These are phyloP conservation scores for Ramularia endophylla DNA, from an alignment of 2,329 filamentous ascomycete genomes.

Conservation along the genomic window DNA sequence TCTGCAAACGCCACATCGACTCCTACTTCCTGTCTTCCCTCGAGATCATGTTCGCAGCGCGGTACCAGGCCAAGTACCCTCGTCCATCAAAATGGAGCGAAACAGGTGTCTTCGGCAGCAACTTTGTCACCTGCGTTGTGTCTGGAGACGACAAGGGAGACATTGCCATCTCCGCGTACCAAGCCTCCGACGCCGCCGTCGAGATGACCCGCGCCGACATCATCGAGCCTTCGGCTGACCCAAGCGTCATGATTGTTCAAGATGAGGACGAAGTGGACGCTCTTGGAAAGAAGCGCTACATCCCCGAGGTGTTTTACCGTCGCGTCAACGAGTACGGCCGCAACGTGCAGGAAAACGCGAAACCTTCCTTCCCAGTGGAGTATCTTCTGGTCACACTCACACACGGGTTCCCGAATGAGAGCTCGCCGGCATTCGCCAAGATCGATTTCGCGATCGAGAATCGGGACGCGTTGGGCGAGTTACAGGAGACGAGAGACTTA, in stretches of 20 bases:
- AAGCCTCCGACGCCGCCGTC: slow-evolving; percentile 89
- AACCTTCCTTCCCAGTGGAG: slow-evolving; percentile 92
- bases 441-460: slow-evolving; percentile 84
- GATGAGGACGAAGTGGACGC: slow-evolving; percentile 74
- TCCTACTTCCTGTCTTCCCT: slow-evolving; percentile 92
- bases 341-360: slow-evolving; percentile 95
- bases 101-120: slow-evolving; percentile 86
- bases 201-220: slow-evolving; percentile 97
- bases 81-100: slow-evolving; percentile 96
- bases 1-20: slow-evolving; percentile 94
- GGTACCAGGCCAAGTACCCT: slow-evolving; percentile 80
- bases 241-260: slow-evolving; percentile 88
- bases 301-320: slow-evolving; percentile 95
- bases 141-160: slow-evolving; percentile 87
- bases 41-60: slow-evolving; percentile 82
- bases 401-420: slow-evolving; percentile 71
- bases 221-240: slow-evolving; percentile 89
- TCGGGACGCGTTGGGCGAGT: slow-evolving; percentile 76
- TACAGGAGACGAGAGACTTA: slow-evolving; percentile 67
- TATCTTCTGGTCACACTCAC: slow-evolving; percentile 94
- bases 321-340: slow-evolving; percentile 94
- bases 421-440: slow-evolving; percentile 70
- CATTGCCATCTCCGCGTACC: slow-evolving; percentile 85
- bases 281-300: slow-evolving; percentile 68
- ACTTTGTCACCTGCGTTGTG: slow-evolving; percentile 93